Evolutionary conservation across 2,329 filamentous ascomycete genomes (phyloP), one percentile per base, ranked within the genome.

Genomic region (Sclerotinia borealis): DNA sequence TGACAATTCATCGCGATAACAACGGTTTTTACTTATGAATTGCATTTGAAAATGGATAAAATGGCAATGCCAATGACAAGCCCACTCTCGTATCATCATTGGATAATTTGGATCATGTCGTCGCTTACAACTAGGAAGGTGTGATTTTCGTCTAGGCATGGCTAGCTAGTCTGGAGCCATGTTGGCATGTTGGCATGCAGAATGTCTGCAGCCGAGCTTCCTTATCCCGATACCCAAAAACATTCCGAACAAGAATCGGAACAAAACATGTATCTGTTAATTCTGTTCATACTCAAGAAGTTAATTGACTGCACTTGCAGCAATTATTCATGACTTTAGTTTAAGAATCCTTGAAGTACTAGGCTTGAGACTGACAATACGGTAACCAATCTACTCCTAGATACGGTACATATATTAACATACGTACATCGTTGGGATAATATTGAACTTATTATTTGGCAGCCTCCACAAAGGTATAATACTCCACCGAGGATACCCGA

Each of bases 121-220:
- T 56, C 39, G 54, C 41, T 27, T 56, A 56, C 4, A 45, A 56
- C 31, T 13, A 56, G 54, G 27, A 56, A 45, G 54, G 39, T 45
- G 54, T 45, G 54, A 56, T 45, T 56, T 45, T 45, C 39, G n/a
- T 56, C 39, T 56, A 45, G 54, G 54, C 27, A 31, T 56, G 19
- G 27, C 54, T 56, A 56, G 39, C 37, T 34, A 45, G 37, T 45
- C 25, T 56, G 19, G 37, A 55, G 52, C 27, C n/a, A 56, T 45
- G 54, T 29, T 51, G 48, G 31, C 47, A 49, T 49, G 47, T 37
- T 55, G 52, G 52, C 52, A 56, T 56, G 52, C 39, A 56, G 52
- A 45, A 34, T 31, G 37, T 22, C 39, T 56, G 39, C 27, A 56
- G 52, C 52, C 52, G 52, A 56, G 52, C 37, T 43, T 43, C 37